Evolutionary conservation across 116 monocot genomes (phyloP), one percentile per base, ranked within the genome.

Genomic region (Trichopus zeylanicus): DNA sequence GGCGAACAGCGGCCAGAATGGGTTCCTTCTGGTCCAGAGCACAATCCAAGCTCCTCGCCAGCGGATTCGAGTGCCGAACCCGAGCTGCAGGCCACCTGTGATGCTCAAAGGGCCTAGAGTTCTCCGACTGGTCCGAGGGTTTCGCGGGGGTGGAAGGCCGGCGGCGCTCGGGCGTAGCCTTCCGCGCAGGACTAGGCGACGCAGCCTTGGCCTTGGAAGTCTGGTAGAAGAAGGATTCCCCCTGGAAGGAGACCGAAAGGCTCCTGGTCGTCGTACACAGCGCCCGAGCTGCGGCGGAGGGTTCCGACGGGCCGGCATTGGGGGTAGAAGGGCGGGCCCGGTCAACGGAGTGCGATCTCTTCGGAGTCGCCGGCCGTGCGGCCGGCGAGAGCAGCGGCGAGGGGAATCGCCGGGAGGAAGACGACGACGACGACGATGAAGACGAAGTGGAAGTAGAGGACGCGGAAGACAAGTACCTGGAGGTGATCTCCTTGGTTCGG

Each of bases 241-340:
- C 94, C 62, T 94, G 94, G 51, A 94, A 94, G 15, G 90, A 90
- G 22, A 95, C 95, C 0, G 95, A 86, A n/a, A 95, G 77, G 49
- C 86, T 84, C 26, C 95, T 48, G 1, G 90, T 90, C 12, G 83
- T 83, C 21, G 81, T 90, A 62, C 71, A 74, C 53, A 84, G 64
- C 5, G 72, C 21, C 29, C 64, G 66, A 7, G 83, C 66, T 11
- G 81, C 81, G 33, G 67, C 58, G 11, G 84, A 82, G 26, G 51
- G 42, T 4, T 27, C 57, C 54, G 57, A 38, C 37, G 30, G 25
- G 15, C 23, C 56, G 46, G 65, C 31, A 27, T 30, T 61, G 0
- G 64, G 65, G 20, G 77, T 61, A 9, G 75, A 60, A 0, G 81
- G 74, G 19, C 78, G 71, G 31, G 68, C 22, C 1, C 78, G 75